phyloP scores from a whole-genome alignment of 805 yeast genomes.

The Starmera amethionina region DNA sequence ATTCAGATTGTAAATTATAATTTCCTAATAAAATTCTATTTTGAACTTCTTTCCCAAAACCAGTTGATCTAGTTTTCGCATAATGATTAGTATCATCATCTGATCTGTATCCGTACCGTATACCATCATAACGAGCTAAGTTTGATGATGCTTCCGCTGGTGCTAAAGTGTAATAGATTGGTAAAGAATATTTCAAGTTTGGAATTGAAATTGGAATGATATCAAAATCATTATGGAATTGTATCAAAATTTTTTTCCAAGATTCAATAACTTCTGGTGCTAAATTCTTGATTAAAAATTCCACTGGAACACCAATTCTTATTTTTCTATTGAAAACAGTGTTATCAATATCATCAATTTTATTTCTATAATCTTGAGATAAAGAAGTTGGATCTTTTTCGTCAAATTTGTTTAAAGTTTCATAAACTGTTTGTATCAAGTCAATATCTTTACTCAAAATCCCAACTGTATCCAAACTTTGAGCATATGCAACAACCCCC shows the following conservation, averaged over 20 bases:
- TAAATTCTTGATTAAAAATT: conserved; percentile 50
- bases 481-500: conserved; percentile 92
- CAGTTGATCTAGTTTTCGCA: conserved; percentile 48
- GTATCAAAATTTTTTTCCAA: conserved; percentile 37
- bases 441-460: conserved; percentile 46
- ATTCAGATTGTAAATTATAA: conserved; percentile 68
- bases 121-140: conserved; percentile 82
- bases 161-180: conserved; percentile 79
- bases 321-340: conserved; percentile 14
- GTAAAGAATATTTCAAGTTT: conserved; percentile 51
- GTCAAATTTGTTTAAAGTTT: conserved; percentile 52
- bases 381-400: conserved; percentile 72
- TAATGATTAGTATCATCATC: conserved; percentile 30
- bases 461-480: conserved; percentile 92
- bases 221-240: conserved; percentile 32
- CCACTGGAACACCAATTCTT: conserved; percentile 65
- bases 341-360: conserved; percentile 6
- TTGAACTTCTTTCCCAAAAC: conserved; percentile 78
- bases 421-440: conserved; percentile 38
- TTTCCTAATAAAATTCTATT: conserved; percentile 80
- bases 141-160: conserved; percentile 95
- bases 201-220: conserved; percentile 65
- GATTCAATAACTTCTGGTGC: conserved; percentile 33
- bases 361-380: conserved; percentile 23
- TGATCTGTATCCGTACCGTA: conserved; percentile 65